Conservation (phyloP, 2,329 filamentous ascomycete species). For the Botrytis medusae region DNA sequence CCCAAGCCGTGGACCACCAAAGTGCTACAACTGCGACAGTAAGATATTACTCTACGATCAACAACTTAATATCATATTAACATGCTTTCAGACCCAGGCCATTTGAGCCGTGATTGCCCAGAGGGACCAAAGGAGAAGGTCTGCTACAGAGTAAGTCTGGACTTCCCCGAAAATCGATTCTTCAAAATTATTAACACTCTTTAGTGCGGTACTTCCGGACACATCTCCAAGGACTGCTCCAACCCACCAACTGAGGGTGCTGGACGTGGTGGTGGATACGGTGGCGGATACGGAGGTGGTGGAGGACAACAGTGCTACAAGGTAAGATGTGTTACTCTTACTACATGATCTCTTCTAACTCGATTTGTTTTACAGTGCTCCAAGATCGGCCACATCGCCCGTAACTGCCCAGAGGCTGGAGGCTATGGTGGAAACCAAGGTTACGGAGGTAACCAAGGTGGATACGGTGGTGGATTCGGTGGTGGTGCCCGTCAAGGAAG, state of each 20-base stretch:
- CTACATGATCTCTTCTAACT: conserved; percentile 16
- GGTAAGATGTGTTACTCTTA: conserved; percentile 27
- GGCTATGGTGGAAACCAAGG: conserved; percentile 41
- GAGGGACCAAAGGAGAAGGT: conserved; percentile 85
- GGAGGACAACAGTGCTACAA: conserved; percentile 84
- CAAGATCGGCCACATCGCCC: conserved; percentile 93
- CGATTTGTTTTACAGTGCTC: conserved; percentile 63
- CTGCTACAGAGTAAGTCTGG: conserved; percentile 57
- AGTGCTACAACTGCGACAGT: conserved; percentile 84
- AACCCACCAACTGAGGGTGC: conserved; percentile 39
- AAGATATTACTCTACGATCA: conserved; percentile 43
- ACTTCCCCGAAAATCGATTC: background rate
- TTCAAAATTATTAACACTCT: background rate
- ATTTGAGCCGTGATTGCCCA: conserved; percentile 90
- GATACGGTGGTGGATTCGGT: conserved; percentile 44
- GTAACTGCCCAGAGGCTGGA: conserved; percentile 71
- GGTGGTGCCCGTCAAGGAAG: conserved; percentile 54
- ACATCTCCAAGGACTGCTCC: conserved; percentile 77
- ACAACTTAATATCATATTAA: conserved; percentile 36
- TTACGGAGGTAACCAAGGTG: conserved; percentile 41
- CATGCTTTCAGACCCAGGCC: conserved; percentile 56
- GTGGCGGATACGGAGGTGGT: conserved; percentile 43
- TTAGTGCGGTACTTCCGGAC: conserved; percentile 73
- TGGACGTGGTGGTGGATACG: conserved; percentile 35
- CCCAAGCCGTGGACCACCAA: conserved; percentile 78